Evolutionary conservation across 768 basidiomycete genomes (phyloP), one percentile per base, ranked within the genome.

Genomic region (Leccinum rimulosum): DNA sequence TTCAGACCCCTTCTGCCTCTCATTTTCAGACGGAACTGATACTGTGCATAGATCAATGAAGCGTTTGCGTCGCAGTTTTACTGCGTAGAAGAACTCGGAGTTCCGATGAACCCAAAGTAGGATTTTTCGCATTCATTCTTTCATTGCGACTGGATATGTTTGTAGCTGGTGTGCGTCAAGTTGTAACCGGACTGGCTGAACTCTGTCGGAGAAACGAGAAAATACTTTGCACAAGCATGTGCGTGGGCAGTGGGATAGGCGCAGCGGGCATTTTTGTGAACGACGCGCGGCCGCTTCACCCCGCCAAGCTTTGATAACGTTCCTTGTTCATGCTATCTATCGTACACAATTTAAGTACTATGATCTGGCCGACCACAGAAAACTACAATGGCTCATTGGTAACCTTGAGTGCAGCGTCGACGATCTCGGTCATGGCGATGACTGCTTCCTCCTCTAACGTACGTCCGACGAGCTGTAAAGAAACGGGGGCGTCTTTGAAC

Each of bases 21-120:
- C 22, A 1, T 45, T 35, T 15, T 14, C 22, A 50, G 30, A 55
- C 51, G 55, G 47, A 51, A 25, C 35, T 63, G 15, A 52, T 45
- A 63, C 25, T 25, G 6, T 59, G 11, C 61, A 25, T 2, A 93
- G 90, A 89, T 91, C 62, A 93, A 93, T 57, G 90, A 95, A 73
- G 94, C 94, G 1, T 96, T 95, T 61, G 93, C 93, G 0, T 94
- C 91, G 1, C 94, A 96, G 69, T 95, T 93, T 60, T 89, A 94
- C 74, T 95, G 91, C 54, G 85, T 95, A 8, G 89, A 95, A 66
- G 78, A 92, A 67, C 80, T 95, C 27, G 77, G 80, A 28, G 80
- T 96, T 48, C 84, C 88, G 2, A 85, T 89, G 17, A 82, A 85
- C 69, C 85, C 91, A 51, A 87, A 93, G 91, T 85, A 77, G 74